Percentiles rank a stretch among this genome's conserved stretches.
phyloP scores from a whole-genome alignment of 352 stramenopile genomes.

The Phytophthora sp. region DNA sequence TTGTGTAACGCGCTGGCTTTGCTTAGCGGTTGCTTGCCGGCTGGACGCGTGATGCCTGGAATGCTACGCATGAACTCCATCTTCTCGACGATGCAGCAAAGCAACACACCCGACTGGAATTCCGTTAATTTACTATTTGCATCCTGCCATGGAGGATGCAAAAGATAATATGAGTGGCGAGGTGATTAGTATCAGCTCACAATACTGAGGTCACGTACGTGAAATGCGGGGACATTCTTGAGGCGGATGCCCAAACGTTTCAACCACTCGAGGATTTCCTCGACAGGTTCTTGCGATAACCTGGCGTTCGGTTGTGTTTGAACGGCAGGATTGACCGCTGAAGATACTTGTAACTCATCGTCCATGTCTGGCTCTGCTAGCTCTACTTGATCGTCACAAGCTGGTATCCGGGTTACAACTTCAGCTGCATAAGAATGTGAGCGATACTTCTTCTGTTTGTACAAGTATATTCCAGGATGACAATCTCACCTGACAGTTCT shows the following conservation, averaged over 20 bases:
- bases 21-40: constrained; percentile 34
- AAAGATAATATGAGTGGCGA: not conserved
- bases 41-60: constrained; percentile 47
- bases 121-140: constrained; percentile 37
- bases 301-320: not conserved
- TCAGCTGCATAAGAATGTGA: not conserved
- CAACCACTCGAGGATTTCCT: constrained; percentile 49
- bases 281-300: constrained; percentile 3
- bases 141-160: constrained; percentile 32
- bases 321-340: not conserved
- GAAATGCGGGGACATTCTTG: constrained; percentile 31
- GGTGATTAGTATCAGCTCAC: not conserved
- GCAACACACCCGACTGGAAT: constrained; percentile 65
- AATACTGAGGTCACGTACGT: constrained; percentile 32
- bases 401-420: not conserved
- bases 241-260: constrained; percentile 44
- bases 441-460: not conserved
- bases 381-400: not conserved
- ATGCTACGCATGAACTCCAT: constrained; percentile 73
- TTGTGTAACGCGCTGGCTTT: constrained; percentile 77
- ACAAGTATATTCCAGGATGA: not conserved
- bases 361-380: not conserved
- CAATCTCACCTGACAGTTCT: constrained; percentile 19
- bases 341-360: not conserved
- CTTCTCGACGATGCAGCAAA: constrained; percentile 72